Conservation (phyloP, 208 protist species). For the Wallacemonas collosoma region DNA sequence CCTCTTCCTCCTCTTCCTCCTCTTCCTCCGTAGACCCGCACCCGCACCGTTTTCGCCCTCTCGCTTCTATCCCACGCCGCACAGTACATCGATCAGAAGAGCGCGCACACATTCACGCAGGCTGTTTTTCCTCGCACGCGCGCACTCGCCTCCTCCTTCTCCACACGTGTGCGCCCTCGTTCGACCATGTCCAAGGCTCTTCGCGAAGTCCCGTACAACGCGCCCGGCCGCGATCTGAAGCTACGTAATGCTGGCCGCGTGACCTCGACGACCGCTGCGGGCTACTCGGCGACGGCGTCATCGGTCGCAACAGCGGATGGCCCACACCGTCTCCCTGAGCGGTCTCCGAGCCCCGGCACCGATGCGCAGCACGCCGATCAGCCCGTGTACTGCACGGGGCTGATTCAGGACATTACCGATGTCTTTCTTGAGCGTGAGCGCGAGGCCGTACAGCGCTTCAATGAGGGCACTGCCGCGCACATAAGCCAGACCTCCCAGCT, state of each 20-base stretch:
- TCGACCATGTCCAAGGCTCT: slow-evolving; percentile 24
- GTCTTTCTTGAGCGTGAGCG: slow-evolving; percentile 79
- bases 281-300: slow-evolving; percentile 11
- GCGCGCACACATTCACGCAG: too few relatives aligned
- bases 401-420: slow-evolving; percentile 84
- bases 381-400: slow-evolving; percentile 72
- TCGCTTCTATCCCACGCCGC: neutral
- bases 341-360: slow-evolving; percentile 32
- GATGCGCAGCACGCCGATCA: slow-evolving; percentile 56
- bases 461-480: slow-evolving; percentile 49
- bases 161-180: neutral
- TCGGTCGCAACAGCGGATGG: slow-evolving; percentile 8
- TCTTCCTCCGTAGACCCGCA: slow-evolving; percentile 8
- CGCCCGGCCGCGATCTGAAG: slow-evolving; percentile 16
- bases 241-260: slow-evolving; percentile 14
- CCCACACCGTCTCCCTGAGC: slow-evolving; percentile 28
- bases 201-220: slow-evolving; percentile 23
- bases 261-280: neutral
- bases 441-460: slow-evolving; percentile 53
- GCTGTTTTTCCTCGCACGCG: too few relatives aligned
- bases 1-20: neutral
- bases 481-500: slow-evolving; percentile 38
- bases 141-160: neutral
- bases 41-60: neutral
- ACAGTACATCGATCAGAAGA: too few relatives aligned